Percentiles rank a stretch among this genome's conserved stretches.
Evolutionary conservation across 2,329 filamentous ascomycete genomes (phyloP).

Genomic region (Ramularia endophylla): DNA sequence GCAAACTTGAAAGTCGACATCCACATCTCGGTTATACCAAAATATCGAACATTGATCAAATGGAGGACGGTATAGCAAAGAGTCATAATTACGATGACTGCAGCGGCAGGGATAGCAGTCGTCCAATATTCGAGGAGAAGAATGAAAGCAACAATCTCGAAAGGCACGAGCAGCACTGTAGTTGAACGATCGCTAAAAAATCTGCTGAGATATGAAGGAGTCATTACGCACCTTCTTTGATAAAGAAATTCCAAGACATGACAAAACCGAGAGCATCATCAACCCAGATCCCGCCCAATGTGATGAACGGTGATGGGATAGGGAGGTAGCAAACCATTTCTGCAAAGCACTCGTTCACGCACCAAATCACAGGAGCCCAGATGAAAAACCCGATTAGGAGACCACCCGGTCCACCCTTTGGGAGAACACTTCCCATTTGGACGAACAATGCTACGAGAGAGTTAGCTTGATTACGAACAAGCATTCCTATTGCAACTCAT

Average conservation of each 20-base stretch:
- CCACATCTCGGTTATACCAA: constrained; percentile 72
- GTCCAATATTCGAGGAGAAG: constrained; percentile 58
- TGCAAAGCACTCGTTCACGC: constrained; percentile 45
- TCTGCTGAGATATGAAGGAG: no score
- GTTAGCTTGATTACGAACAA: no score
- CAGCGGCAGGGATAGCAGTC: constrained; percentile 44
- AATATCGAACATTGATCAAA: constrained; percentile 66
- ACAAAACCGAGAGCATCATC: constrained; percentile 61
- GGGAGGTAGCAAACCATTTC: constrained; percentile 75
- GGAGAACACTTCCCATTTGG: no score
- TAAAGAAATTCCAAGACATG: constrained; percentile 28
- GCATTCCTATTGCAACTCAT: no score
- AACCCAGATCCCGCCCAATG: constrained; percentile 68
- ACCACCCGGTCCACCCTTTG: no score
- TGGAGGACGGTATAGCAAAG: constrained; percentile 58
- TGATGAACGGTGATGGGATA: constrained; percentile 72
- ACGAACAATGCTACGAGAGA: no score
- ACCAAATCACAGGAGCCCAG: no score
- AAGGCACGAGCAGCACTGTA: constrained; percentile 15
- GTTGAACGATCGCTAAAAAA: no score
- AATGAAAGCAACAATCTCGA: constrained; percentile 47
- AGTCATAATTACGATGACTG: constrained; percentile 56
- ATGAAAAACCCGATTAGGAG: no score
- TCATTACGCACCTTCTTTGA: constrained; percentile 16
- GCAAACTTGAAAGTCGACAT: constrained; percentile 53